These are phyloP conservation scores for Cryptococcus floricola DNA, from an alignment of 1,284 basidiomycete genomes.

Conservation along the genomic window DNA sequence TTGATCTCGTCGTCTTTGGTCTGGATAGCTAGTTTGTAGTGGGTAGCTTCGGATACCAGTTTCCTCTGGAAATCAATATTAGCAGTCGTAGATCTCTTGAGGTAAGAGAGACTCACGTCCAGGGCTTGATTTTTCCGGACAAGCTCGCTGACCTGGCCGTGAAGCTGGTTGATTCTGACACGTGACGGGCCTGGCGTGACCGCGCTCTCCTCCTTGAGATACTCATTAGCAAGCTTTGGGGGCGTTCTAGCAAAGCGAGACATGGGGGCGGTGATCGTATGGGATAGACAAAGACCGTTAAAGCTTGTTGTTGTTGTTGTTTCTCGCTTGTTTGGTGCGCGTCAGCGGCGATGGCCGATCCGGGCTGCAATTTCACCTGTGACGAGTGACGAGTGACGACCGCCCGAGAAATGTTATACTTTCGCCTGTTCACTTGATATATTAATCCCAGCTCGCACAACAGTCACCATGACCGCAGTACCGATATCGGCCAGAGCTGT, in stretches of 20 bases:
- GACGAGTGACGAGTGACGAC: too few relatives aligned
- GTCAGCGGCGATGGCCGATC: too few relatives aligned
- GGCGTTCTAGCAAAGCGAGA: slow-evolving; percentile 7
- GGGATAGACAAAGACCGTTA: too few relatives aligned
- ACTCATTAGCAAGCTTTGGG: slow-evolving; percentile 9
- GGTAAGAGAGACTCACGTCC: slow-evolving; percentile 18
- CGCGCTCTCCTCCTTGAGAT: slow-evolving; percentile 12
- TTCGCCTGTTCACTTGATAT: too few relatives aligned
- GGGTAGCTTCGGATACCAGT: slow-evolving; percentile 6
- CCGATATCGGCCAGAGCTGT: too few relatives aligned
- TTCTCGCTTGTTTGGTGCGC: too few relatives aligned
- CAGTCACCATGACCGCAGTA: too few relatives aligned
- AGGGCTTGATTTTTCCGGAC: slow-evolving; percentile 31
- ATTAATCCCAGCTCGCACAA: too few relatives aligned
- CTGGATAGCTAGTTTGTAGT: neutral
- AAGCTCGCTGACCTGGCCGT: slow-evolving; percentile 34
- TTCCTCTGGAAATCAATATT: slow-evolving; percentile 3
- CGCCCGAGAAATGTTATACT: too few relatives aligned
- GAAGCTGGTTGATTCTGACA: slow-evolving; percentile 31
- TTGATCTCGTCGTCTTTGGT: neutral
- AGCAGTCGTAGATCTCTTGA: neutral
- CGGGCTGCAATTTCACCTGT: too few relatives aligned
- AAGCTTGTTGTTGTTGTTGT: too few relatives aligned
- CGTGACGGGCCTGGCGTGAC: slow-evolving; percentile 36
- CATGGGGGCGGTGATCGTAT: too few relatives aligned